These are phyloP conservation scores for Xerocomellus amylosporus DNA, from an alignment of 768 basidiomycete species.

Conservation along the genomic window DNA sequence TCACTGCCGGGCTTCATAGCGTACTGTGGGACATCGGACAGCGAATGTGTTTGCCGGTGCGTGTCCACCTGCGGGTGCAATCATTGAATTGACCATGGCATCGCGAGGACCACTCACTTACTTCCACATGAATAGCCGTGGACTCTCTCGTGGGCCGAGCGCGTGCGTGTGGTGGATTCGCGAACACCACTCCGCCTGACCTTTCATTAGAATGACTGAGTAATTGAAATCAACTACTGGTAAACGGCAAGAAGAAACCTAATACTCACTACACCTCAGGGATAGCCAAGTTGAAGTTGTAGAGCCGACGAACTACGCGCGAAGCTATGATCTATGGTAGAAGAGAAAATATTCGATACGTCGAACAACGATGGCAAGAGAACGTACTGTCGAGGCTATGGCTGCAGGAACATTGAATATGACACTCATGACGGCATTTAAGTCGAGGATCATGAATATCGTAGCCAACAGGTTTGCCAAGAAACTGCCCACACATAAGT, in stretches of 20 bases:
- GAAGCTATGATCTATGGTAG: slow-evolving; percentile 52
- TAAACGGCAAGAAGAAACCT: not conserved
- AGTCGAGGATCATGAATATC: slow-evolving; percentile 61
- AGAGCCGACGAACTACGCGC: slow-evolving; percentile 57
- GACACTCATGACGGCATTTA: slow-evolving; percentile 66
- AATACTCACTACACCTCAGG: slow-evolving; percentile 31
- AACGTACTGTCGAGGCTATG: slow-evolving; percentile 47
- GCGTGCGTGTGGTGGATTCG: slow-evolving; percentile 16
- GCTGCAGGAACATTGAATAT: slow-evolving; percentile 67
- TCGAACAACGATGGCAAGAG: not conserved
- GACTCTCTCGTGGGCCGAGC: slow-evolving; percentile 15
- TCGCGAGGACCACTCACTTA: slow-evolving; percentile 10
- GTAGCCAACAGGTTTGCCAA: slow-evolving; percentile 42
- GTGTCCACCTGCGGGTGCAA: slow-evolving; percentile 27
- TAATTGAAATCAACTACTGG: not conserved
- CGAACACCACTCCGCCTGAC: slow-evolving; percentile 19
- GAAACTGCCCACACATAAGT: slow-evolving; percentile 31
- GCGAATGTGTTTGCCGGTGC: slow-evolving; percentile 23
- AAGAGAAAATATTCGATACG: not conserved
- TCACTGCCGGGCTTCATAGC: slow-evolving; percentile 23
- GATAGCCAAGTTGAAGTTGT: slow-evolving; percentile 40
- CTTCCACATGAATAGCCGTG: slow-evolving; percentile 35
- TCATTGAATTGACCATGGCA: not conserved
- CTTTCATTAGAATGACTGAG: slow-evolving; percentile 20
- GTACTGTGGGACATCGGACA: slow-evolving; percentile 24